A percentile compares a stretch with the other conserved stretches of the same genome.
Conservation (phyloP, 805 yeast species). For the Myxozyma sirexii region DNA sequence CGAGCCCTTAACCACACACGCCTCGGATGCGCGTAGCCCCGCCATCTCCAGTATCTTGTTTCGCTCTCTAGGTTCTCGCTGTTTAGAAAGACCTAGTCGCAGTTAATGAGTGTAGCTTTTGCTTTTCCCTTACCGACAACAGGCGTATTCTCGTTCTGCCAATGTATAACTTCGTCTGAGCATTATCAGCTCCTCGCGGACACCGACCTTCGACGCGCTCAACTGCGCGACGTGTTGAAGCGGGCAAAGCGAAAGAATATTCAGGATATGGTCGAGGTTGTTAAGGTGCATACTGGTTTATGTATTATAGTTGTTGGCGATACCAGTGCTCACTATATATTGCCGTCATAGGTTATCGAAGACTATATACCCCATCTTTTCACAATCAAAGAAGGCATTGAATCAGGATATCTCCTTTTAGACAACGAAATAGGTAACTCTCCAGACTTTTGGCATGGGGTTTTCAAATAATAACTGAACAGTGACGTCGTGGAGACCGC, state of each 20-base stretch:
- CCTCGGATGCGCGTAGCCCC: not conserved
- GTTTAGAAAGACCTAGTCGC: not conserved
- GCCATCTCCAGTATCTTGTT: not conserved
- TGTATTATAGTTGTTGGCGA: not conserved
- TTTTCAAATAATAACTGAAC: not conserved
- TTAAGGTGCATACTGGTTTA: constrained; percentile 28
- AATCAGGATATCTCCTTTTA: constrained; percentile 26
- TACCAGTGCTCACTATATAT: not conserved
- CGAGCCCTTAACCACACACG: not conserved
- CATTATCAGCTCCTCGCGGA: constrained; percentile 35
- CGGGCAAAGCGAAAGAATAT: constrained; percentile 38
- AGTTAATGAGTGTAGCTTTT: constrained; percentile 33
- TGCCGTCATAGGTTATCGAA: constrained; percentile 34
- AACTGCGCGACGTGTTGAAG: constrained; percentile 39
- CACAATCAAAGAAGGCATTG: constrained; percentile 34
- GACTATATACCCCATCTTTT: constrained; percentile 38
- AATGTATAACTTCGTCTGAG: constrained; percentile 30
- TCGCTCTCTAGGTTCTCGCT: too few relatives aligned
- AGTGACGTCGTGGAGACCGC: constrained; percentile 39
- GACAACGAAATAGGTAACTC: constrained; percentile 32
- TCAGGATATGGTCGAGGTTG: constrained; percentile 36
- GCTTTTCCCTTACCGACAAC: constrained; percentile 41
- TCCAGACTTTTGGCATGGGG: too few relatives aligned
- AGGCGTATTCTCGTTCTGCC: constrained; percentile 35
- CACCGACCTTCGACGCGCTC: constrained; percentile 40